Conservation (phyloP, 371 early-diverging fungal genomes). For the Apophysomyces sp. region DNA sequence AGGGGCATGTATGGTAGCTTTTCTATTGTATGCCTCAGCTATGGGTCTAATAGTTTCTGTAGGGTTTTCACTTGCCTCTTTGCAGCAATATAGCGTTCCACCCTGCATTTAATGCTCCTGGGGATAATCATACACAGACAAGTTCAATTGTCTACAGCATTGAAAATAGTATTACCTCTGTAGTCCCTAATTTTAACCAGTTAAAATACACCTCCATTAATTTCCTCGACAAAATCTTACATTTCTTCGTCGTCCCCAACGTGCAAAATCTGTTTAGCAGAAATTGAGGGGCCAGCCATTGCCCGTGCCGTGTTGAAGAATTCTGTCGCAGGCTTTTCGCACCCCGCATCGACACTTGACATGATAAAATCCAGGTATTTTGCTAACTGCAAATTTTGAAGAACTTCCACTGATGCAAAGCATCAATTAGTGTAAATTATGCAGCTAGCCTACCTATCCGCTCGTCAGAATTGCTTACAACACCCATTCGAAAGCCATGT, state of each 20-base stretch:
- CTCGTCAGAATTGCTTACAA: conserved; percentile 51
- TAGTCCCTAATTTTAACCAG: conserved; percentile 5
- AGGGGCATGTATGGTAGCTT: too few species aligned
- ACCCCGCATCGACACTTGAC: conserved; percentile 29
- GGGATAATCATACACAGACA: background rate
- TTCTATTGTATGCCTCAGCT: too few species aligned
- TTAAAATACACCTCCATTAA: background rate
- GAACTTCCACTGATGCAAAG: conserved; percentile 23
- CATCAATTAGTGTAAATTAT: background rate
- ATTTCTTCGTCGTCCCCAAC: conserved; percentile 18
- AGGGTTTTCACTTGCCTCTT: background rate
- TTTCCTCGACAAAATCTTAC: background rate
- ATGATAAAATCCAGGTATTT: conserved; percentile 43
- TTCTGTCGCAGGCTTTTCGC: conserved; percentile 34
- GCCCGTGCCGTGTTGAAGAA: conserved; percentile 38
- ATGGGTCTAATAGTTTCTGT: too few species aligned
- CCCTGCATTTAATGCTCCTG: conserved; percentile 10
- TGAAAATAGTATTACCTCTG: background rate
- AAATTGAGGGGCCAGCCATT: background rate
- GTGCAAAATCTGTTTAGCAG: conserved; percentile 13
- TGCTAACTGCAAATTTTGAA: conserved; percentile 36
- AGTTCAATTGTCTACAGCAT: background rate
- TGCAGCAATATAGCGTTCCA: conserved; percentile 10
- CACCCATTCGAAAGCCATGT: conserved; percentile 41
- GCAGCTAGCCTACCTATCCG: conserved; percentile 30